phyloP scores from a whole-genome alignment of 306 rosid species.

The Urtica urens region DNA sequence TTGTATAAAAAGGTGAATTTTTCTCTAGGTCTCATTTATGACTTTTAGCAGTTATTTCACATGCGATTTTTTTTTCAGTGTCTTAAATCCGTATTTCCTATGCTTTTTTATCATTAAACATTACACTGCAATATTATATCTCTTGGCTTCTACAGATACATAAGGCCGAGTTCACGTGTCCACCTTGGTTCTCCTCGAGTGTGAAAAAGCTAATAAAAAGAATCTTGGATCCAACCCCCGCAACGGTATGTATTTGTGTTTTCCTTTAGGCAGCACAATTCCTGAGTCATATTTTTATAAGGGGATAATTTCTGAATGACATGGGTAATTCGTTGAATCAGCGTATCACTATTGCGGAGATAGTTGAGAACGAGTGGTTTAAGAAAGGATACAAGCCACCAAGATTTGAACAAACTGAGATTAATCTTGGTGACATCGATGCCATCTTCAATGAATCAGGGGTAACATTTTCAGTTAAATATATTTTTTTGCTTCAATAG shows the following conservation, averaged over 20 bases:
- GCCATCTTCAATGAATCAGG: slow-evolving; percentile 48
- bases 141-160: slow-evolving; percentile 46
- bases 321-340: slow-evolving; percentile 27
- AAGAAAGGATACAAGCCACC: slow-evolving; percentile 89
- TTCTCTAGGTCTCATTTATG: too few species aligned
- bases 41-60: too few species aligned
- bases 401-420: slow-evolving; percentile 56
- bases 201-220: slow-evolving; percentile 75
- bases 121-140: background rate
- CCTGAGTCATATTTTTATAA: too few species aligned
- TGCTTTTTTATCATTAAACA: background rate
- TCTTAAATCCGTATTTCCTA: background rate
- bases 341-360: slow-evolving; percentile 73
- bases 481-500: slow-evolving; percentile 9
- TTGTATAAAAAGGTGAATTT: slow-evolving; percentile 69
- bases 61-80: too few species aligned
- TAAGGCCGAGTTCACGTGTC: slow-evolving; percentile 76
- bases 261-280: too few species aligned
- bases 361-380: slow-evolving; percentile 91
- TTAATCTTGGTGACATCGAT: slow-evolving; percentile 62
- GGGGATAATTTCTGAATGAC: background rate
- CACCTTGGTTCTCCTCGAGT: slow-evolving; percentile 91
- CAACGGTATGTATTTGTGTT: slow-evolving; percentile 33
- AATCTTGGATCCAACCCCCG: slow-evolving; percentile 85
- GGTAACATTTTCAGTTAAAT: slow-evolving; percentile 32